Evolutionary conservation across 352 stramenopile genomes (phyloP).

Genomic region (Phytophthora tubulina): DNA sequence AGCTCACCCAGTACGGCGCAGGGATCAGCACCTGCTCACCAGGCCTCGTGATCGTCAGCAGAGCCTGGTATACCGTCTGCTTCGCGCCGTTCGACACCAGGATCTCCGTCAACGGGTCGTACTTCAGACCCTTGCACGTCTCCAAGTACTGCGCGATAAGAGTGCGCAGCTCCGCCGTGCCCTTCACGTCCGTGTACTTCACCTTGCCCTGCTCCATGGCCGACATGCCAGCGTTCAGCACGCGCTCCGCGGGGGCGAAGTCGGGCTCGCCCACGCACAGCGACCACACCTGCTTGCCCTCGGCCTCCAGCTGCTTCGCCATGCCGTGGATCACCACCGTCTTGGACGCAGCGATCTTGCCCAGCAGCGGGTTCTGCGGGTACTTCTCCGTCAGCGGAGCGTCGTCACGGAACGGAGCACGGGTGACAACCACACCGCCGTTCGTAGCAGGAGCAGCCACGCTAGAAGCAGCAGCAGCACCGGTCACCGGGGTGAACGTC

Average conservation of each 20-base stretch:
- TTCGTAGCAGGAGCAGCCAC: too few relatives aligned
- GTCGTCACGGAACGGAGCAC: neutral
- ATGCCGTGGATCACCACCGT: constrained; percentile 95
- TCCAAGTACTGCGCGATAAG: constrained; percentile 93
- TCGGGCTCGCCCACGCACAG: constrained; percentile 96
- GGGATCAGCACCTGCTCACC: constrained; percentile 97
- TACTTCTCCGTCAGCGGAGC: constrained; percentile 62
- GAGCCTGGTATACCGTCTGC: constrained; percentile 94
- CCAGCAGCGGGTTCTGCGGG: constrained; percentile 83
- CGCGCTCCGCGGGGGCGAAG: constrained; percentile 90
- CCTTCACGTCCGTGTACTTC: constrained; percentile 96
- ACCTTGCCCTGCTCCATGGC: constrained; percentile 85
- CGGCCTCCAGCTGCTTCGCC: constrained; percentile 96
- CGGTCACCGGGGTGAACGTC: constrained; percentile 1
- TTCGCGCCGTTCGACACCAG: constrained; percentile 97
- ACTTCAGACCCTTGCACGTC: constrained; percentile 90
- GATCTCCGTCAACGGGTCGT: constrained; percentile 92
- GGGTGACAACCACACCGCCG: too few relatives aligned
- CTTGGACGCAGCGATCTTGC: constrained; percentile 90
- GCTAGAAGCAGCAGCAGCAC: too few relatives aligned
- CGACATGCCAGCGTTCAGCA: constrained; percentile 89
- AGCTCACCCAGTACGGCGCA: constrained; percentile 97
- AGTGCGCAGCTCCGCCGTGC: constrained; percentile 87
- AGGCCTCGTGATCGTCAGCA: constrained; percentile 90
- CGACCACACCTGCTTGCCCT: constrained; percentile 93